Conservation (phyloP, 805 yeast species). For the Monosporozyma yasuniensis region DNA sequence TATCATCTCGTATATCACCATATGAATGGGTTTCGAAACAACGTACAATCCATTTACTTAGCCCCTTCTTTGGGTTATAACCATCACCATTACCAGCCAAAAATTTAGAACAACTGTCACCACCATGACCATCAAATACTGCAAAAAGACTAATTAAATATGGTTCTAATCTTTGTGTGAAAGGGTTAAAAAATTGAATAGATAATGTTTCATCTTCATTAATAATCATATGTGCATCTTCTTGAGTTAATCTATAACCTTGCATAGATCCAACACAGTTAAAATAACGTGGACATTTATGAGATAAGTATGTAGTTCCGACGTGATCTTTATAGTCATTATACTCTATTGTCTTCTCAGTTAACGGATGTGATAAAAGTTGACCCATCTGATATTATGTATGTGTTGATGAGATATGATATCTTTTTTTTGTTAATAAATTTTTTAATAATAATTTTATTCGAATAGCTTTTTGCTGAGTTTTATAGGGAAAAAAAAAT, state of each 20-base stretch:
- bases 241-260: constrained; percentile 67
- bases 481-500: too few species aligned
- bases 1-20: constrained; percentile 10
- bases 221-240: constrained; percentile 58
- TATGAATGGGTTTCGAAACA: constrained; percentile 26
- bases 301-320: constrained; percentile 7
- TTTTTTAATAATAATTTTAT: too few species aligned
- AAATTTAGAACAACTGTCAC: constrained; percentile 49
- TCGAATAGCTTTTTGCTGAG: too few species aligned
- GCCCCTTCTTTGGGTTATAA: constrained; percentile 14
- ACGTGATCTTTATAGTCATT: constrained; percentile 26
- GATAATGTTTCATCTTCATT: constrained; percentile 34
- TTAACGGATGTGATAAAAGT: constrained; percentile 62
- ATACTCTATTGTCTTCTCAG: constrained; percentile 52
- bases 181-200: constrained; percentile 28
- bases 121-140: constrained; percentile 81
- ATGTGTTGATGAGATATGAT: too few species aligned
- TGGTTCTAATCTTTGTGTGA: constrained; percentile 19
- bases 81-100: constrained; percentile 31
- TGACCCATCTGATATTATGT: constrained; percentile 48
- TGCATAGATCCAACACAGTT: constrained; percentile 70
- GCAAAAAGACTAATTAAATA: constrained; percentile 43
- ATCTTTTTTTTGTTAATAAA: too few species aligned
- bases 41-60: constrained; percentile 24
- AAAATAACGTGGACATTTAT: constrained; percentile 33